phyloP scores from a whole-genome alignment of 2,329 filamentous ascomycete species.

The Neoarthrinium moseri region DNA sequence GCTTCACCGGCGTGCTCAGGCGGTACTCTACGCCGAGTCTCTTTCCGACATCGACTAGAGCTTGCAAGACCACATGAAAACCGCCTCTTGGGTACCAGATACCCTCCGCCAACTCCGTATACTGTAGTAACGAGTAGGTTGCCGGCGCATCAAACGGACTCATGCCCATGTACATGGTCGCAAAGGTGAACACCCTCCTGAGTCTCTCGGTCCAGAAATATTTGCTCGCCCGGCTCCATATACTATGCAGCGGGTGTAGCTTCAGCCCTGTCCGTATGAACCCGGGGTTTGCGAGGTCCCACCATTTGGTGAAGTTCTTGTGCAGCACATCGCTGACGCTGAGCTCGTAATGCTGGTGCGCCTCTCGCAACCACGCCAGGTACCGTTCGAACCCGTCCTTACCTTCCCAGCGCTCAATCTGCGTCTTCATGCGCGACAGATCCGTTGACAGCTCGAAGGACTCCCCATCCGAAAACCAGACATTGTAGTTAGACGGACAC shows the following conservation, averaged over 20 bases:
- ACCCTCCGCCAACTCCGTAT: conserved; percentile 72
- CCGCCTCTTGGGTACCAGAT: conserved; percentile 75
- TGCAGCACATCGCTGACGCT: conserved; percentile 64
- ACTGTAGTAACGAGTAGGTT: conserved; percentile 72
- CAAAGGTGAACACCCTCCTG: conserved; percentile 72
- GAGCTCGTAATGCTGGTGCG: conserved; percentile 69
- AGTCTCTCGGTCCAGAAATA: conserved; percentile 72
- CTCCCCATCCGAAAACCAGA: conserved; percentile 70
- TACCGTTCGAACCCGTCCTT: conserved; percentile 70
- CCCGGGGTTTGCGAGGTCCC: conserved; percentile 54
- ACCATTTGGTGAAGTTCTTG: conserved; percentile 63
- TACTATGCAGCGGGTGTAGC: conserved; percentile 70
- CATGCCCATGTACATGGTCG: conserved; percentile 84
- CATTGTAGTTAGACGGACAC: conserved; percentile 73
- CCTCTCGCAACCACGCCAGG: conserved; percentile 63
- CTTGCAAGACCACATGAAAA: conserved; percentile 65
- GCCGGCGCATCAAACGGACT: conserved; percentile 73
- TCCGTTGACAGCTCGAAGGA: conserved; percentile 66
- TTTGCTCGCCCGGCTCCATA: conserved; percentile 62
- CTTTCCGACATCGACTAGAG: conserved; percentile 62
- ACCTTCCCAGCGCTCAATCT: conserved; percentile 73
- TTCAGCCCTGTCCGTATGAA: conserved; percentile 59
- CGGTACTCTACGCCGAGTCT: conserved; percentile 62
- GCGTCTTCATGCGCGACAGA: conserved; percentile 65
- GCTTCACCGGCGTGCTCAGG: conserved; percentile 55